Evolutionary conservation across 2,329 filamentous ascomycete genomes (phyloP).

Genomic region (Penicillium sp.): DNA sequence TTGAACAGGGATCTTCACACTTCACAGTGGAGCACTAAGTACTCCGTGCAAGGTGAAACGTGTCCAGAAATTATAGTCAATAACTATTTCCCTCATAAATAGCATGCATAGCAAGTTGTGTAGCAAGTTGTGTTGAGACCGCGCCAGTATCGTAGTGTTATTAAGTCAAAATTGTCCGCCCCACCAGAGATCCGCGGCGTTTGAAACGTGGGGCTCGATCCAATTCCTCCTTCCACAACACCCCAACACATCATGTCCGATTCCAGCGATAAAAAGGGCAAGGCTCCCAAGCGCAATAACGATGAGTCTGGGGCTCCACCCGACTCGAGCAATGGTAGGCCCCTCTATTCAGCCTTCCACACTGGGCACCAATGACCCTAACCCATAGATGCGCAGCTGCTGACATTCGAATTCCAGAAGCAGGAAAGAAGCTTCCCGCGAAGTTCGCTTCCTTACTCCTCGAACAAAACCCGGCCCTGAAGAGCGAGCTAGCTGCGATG

Average conservation of each 20-base stretch:
- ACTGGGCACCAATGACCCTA: no score
- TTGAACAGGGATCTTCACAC: neutral
- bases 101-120: neutral
- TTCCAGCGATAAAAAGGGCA: slow-evolving; percentile 34
- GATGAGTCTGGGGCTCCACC: slow-evolving; percentile 2
- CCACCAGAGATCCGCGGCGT: slow-evolving; percentile 19
- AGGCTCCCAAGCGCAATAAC: slow-evolving; percentile 25
- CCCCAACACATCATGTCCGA: slow-evolving; percentile 31
- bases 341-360: neutral
- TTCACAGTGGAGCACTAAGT: neutral
- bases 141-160: neutral
- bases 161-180: slow-evolving; percentile 1
- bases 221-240: slow-evolving; percentile 21
- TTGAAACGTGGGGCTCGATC: slow-evolving; percentile 30
- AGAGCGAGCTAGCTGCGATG: slow-evolving; percentile 70
- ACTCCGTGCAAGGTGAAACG: neutral
- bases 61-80: neutral
- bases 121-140: neutral
- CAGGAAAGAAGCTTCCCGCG: slow-evolving; percentile 33
- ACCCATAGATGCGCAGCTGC: neutral
- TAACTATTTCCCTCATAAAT: neutral
- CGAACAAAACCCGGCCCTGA: slow-evolving; percentile 59
- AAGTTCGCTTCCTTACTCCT: slow-evolving; percentile 42
- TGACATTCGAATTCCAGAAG: slow-evolving; percentile 12
- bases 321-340: slow-evolving; percentile 8